Evolutionary conservation across 176 grass and related monocot genomes (phyloP), one percentile per base, ranked within the genome.

Genomic region (Cocos nucifera): DNA sequence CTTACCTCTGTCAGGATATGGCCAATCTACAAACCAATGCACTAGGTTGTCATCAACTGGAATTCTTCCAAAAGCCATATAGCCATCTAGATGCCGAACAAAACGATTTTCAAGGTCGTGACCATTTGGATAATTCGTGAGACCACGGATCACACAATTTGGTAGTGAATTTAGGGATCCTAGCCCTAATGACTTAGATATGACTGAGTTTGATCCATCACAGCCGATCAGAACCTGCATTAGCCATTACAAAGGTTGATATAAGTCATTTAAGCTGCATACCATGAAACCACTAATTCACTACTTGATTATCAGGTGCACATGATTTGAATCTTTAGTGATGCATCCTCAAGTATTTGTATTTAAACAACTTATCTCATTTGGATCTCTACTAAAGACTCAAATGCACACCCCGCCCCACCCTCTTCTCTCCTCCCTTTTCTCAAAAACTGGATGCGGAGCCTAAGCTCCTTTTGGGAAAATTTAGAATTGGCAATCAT

Each of bases 221-320:
- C 75, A 79, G 7, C 75, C 81, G n/a, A 78, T 66, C 22, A 84
- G 17, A 58, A 84, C 56, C 81, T 75, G 26, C 32, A 51, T 21
- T 17, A 28, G 16, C 22, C 15, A 67, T 17, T 59, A 21, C 19
- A 58, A 23, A 49, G 5, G 2, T 5, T 58, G 17, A 4, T 4
- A 17, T 2, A 21, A 17, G 4, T 55, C 24, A 44, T 44, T 44
- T 12, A 44, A 44, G 35, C 2, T 44, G 9, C 35, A 44, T 44
- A 44, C 35, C 9, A 14, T 44, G 10, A 44, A 44, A 44, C 8
- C 9, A 12, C 3, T 44, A 44, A 44, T 44, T 44, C 35, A 44
- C 1, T 44, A 44, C 10, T 44, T 44, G 2, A 44, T 44, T 44
- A 9, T 44, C 35, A 44, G 10, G 35, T 44, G 35, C 35, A 44